Evolutionary conservation across 2,329 filamentous ascomycete genomes (phyloP), one percentile per base, ranked within the genome.

Genomic region (Claviceps purpurea): DNA sequence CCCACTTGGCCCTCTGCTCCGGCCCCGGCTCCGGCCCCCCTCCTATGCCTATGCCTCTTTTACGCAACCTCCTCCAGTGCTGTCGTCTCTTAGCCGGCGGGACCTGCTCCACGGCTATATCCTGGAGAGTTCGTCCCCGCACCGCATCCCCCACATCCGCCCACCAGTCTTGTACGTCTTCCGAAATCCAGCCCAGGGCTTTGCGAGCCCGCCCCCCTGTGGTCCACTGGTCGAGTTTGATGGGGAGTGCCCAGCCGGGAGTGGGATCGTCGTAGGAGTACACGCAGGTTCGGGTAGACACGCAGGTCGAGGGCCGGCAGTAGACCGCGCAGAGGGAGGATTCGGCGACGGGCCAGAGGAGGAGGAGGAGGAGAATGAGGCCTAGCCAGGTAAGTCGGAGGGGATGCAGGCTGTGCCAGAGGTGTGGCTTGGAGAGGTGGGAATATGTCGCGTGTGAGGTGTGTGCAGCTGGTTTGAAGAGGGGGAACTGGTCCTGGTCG

Each of bases 151-250:
- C 63, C 5, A 71, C 54, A 34, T 81, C 77, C 0, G 74, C 75
- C 22, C 68, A 48, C 55, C 68, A 61, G 57, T 81, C 78, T 6
- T 65, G 64, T 1, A 71, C 55, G 39, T 77, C 71, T 49, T 78
- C 72, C 4, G 61, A 58, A 1, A 69, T 56, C 44, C 64, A 61
- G n/a, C 61, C 62, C 14, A 65, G 62, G 3, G 72, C 44, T 1
- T 56, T 58, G 40, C 75, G 73, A 5, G 75, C 75, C 38, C 64
- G 65, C 1, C 78, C 78, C 16, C 75, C 73, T 0, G 76, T 77
- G 8, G 70, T 61, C 79, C 79, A 83, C 58, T 82, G 73, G 60
- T 84, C 79, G 13, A 83, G 59, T 66, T 82, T 83, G 52, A 80
- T 73, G 3, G 80, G 79, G 46, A 83, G 69, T 1, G 78, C 76